Evolutionary conservation across 345 rosid genomes (phyloP), one percentile per base, ranked within the genome.

Genomic region (Linum usitatissimum): DNA sequence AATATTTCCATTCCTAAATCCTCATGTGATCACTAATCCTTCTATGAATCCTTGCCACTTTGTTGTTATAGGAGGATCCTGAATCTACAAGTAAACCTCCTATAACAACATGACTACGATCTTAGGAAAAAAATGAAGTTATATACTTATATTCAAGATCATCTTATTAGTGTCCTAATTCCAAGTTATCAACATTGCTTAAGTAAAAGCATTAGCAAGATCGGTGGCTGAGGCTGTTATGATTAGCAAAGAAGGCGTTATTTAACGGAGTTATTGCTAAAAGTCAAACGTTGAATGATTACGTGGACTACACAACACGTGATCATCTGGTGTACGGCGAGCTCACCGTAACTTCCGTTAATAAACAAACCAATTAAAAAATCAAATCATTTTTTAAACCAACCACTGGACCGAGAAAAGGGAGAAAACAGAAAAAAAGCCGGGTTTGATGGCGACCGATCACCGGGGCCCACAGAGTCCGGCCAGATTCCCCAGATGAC

Each of bases 341-440:
- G 14, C 55, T 10, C 60, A 23, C 68, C 70, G 70, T 70, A 40
- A 71, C 71, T 40, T 70, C 76, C 60, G 79, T 69, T 69, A 40
- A 13, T 45, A 45, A 45, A 45, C 7, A 4, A 45, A 7, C 15
- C 13, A 45, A 45, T 10, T 4, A 34, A 34, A 34, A 34, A 4
- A 34, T 34, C 8, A 5, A 4, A 34, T 7, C 38, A 34, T 34
- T 34, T 34, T 34, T 34, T 5, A 4, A 34, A 34, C 8, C 8
- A 34, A 5, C 38, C 38, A 4, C 5, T 4, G 38, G 3, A 23
- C 28, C 28, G 13, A 45, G 5, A 15, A 45, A 9, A 15, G 51
- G 4, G 38, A 15, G 13, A 40, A 39, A 45, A 45, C 14, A 15
- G 51, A 15, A 19, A 18, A 55, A 55, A 55, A 69, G 74, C 65